Base-by-base conservation (phyloP, 495 filamentous ascomycete species). In the Trichodelitschia bisporula region DNA sequence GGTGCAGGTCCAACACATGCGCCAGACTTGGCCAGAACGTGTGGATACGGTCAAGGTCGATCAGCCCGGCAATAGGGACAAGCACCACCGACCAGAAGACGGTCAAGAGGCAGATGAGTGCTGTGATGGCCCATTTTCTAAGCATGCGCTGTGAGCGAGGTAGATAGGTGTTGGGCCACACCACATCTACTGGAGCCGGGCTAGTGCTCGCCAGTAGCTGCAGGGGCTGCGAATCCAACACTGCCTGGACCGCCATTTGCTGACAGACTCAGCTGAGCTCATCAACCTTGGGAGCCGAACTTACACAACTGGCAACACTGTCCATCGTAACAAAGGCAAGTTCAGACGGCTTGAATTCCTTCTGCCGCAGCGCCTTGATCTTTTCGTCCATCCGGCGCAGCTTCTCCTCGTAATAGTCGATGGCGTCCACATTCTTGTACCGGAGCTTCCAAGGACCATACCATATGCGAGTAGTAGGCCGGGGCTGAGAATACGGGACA, bases 311-410 rank as follows among this genome's bases (percentile, higher is more conserved):
- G n/a, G 79, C 74, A 36, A 84, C 79, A 12, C 80, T 90, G 48
- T 92, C 72, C 76, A 99, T 82, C 1, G 89, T 93, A 19, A 99
- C 79, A 47, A 95, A 95, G 4, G 89, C 89, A 19, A 89, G 56
- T 25, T 82, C 69, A 0, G 68, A 80, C 1, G 89, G 61, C 5
- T 59, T 52, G 43, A 77, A 93, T 11, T 73, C 68, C 45, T 83
- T 83, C 39, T 64, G 63, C 16, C 89, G 64, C 0, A 74, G 68
- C 11, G 38, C 47, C 14, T 47, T 46, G 25, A 99, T 83, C 40
- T 72, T 58, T 25, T 83, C 77, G 35, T 95, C 84, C 4, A 86
- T 45, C 18, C 59, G 64, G 11, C 72, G 70, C n/a, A 95, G 59
- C 41, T 72, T 73, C 43, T 89, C 78, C 39, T 83, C 73, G 44